Evolutionary conservation across 331 rosid species (phyloP), one percentile per base, ranked within the genome.

Genomic region (Malus hybrid): DNA sequence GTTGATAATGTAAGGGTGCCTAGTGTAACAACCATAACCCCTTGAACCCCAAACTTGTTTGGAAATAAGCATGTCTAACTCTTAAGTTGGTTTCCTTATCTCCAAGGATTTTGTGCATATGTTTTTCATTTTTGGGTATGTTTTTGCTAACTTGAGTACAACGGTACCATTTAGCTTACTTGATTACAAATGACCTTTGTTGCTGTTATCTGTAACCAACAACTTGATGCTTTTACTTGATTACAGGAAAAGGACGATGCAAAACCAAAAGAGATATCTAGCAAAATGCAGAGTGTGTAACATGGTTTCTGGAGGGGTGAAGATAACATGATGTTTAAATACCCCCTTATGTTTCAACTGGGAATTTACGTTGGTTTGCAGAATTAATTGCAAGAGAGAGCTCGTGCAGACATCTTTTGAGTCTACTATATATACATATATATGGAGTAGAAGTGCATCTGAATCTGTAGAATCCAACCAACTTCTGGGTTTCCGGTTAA

Each of bases 201-300:
- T 71, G 15, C 18, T 64, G 56, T 39, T 39, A 10, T 8, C 11
- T 7, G 18, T 69, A 29, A 32, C 39, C 12, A 6, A 50, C 15
- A 9, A 74, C 60, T 19, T 27, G 20, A 32, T 48, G 60, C 31
- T 28, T 39, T 69, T 50, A 12, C 56, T 14, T 28, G 44, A 39
- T 60, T 79, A 84, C 88, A 95, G 99, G 97, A 84, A 75, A 92
- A 86, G 71, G 97, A 87, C 62, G 97, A 19, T 52, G 57, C 81
- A 9, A 92, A 87, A 83, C 86, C 84, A 68, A 91, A 86, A 83
- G 98, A 88, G 55, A 61, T 83, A 14, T 85, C 98, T 32, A 86
- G 88, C 91, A 95, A 95, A 89, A 86, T 86, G 78, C 97, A 90
- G 82, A 89, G 82, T 78, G 96, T 89, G 68, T 92, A 81, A 87